Base-by-base conservation (phyloP, 2,329 filamentous ascomycete species). In the Epicoccum nigrum region DNA sequence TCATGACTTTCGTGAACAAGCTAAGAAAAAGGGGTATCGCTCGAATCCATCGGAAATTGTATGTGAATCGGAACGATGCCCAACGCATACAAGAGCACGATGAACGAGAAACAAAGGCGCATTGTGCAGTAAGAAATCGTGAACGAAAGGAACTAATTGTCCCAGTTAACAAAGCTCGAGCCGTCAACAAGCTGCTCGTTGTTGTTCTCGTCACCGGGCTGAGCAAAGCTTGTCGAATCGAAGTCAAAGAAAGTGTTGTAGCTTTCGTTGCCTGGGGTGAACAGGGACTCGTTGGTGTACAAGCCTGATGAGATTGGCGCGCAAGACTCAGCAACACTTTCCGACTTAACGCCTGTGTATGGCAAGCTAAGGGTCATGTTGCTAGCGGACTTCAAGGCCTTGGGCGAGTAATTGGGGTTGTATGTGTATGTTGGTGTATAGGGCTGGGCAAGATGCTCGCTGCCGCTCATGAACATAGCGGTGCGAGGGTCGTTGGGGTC, bases 381-480 rank as follows among this genome's bases (percentile, higher is more conserved):
- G 34, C 38, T 56, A 4, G 21, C 45, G 15, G 54, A 37, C 41
- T 60, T 58, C 28, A 55, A 41, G 19, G 59, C 56, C 58, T 74
- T 71, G 9, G 65, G 60, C 13, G 71, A 63, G 5, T 69, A 59
- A 46, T 77, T 77, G n/a, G 73, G 75, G 54, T 76, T 75, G 66
- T 78, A 80, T 2, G 70, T 75, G 56, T 80, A 81, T 35, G 63
- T 67, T n/a, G 63, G 52, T 63, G 72, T 47, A 60, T 71, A 63
- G 41, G 72, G 68, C 52, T 76, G 75, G n/a, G 71, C 65, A 13
- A 76, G 54, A 33, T 69, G 67, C 15, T 76, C 73, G 40, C 72
- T 76, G 9, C 76, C 76, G 20, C 69, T 68, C 77, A 81, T 81
- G 51, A 81, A 71, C 55, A 76, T 70, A 31, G 75, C 63, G 16